phyloP scores from a whole-genome alignment of 805 yeast species.

The Torulaspora maleeae region DNA sequence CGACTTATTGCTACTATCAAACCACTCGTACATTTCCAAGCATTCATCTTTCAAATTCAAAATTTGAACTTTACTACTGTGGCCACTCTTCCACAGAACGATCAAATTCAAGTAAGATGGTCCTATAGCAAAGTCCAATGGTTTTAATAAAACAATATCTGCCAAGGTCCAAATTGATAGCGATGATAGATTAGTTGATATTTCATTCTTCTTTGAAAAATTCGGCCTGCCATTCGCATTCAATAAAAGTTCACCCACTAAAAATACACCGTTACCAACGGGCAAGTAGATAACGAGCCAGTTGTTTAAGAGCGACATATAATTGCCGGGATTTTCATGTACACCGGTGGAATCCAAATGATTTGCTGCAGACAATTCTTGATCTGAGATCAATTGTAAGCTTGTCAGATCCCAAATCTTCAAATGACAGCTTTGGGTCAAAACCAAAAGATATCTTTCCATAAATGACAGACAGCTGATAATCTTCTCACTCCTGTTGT shows the following conservation, averaged over 20 bases:
- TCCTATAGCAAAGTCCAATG: constrained; percentile 20
- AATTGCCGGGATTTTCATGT: constrained; percentile 32
- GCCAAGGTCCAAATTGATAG: constrained; percentile 33
- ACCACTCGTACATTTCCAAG: constrained; percentile 25
- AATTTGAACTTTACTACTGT: constrained; percentile 44
- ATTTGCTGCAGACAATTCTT: constrained; percentile 18
- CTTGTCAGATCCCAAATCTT: constrained; percentile 31
- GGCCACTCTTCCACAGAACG: constrained; percentile 62
- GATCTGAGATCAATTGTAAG: constrained; percentile 17
- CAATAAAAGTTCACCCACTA: constrained; percentile 35
- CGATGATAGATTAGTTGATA: constrained; percentile 29
- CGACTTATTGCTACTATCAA: constrained; percentile 27
- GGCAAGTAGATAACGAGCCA: constrained; percentile 41
- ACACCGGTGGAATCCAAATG: constrained; percentile 17
- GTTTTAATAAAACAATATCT: constrained; percentile 27
- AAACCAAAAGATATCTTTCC: constrained; percentile 21
- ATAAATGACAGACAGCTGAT: constrained; percentile 23
- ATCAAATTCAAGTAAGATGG: constrained; percentile 35
- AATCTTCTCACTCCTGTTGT: constrained; percentile 17
- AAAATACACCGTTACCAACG: constrained; percentile 41
- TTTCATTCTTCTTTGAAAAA: constrained; percentile 11
- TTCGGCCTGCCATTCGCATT: constrained; percentile 15
- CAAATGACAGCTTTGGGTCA: constrained; percentile 28
- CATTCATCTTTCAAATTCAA: constrained; percentile 31
- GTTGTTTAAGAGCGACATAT: constrained; percentile 35